Conservation (phyloP, 148 eudicot species). For the Fagopyrum tataricum region DNA sequence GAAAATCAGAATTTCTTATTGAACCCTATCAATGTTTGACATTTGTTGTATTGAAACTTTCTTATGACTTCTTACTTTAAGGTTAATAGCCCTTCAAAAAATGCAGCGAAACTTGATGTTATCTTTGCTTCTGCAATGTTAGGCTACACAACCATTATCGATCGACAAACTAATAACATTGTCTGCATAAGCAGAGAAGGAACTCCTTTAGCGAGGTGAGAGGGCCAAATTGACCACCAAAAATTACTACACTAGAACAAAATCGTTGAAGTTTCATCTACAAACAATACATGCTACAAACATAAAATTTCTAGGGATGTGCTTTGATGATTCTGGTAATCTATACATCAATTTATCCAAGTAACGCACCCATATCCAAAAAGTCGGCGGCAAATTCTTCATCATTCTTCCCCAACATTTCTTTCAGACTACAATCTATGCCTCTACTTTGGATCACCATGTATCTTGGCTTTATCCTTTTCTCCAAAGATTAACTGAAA, state of each 20-base stretch:
- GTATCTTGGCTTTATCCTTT: constrained; percentile 74
- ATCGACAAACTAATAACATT: too few species aligned
- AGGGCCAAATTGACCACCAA: too few species aligned
- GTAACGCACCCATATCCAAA: constrained; percentile 29
- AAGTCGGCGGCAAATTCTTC: constrained; percentile 67
- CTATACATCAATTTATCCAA: background rate
- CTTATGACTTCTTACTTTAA: too few species aligned
- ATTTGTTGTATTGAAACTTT: too few species aligned
- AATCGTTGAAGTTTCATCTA: background rate
- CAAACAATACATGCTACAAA: background rate
- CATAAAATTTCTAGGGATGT: background rate
- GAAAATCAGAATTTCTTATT: too few species aligned
- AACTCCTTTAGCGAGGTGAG: too few species aligned
- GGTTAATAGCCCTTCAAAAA: too few species aligned
- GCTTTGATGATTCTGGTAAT: background rate
- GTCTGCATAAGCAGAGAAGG: too few species aligned
- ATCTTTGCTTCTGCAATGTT: too few species aligned
- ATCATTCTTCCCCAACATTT: constrained; percentile 77
- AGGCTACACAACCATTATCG: too few species aligned
- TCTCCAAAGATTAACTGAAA: constrained; percentile 88
- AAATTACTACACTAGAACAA: background rate
- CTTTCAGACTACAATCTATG: constrained; percentile 51
- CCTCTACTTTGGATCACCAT: constrained; percentile 37
- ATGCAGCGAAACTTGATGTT: too few species aligned
- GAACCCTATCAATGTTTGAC: too few species aligned